Evolutionary conservation across 495 filamentous ascomycete species (phyloP), one percentile per base, ranked within the genome.

Genomic region (Cetradonia linearis): DNA sequence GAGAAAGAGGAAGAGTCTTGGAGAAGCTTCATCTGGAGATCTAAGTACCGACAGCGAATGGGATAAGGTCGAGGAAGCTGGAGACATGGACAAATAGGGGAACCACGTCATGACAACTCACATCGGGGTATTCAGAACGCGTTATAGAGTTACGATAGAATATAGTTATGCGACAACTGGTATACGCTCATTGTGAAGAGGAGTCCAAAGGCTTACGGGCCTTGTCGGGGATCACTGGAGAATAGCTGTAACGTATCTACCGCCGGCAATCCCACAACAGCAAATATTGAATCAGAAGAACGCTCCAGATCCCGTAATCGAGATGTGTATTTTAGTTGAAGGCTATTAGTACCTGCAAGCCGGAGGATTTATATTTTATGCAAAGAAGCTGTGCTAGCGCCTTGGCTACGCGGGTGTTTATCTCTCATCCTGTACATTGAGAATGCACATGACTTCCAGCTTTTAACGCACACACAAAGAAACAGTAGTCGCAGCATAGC

Each of bases 31-130:
- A 25, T 65, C 66, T 3, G 78, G 76, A 14, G 77, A 81, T 65
- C 66, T 71, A 34, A 79, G 78, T 64, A 80, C 78, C 2, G 78
- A 81, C 68, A 80, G 78, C 50, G 78, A 81, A 60, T 81, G 78
- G 78, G 78, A 68, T 20, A 68, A 68, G n/a, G 62, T 68, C 2
- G 62, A 64, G 13, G 65, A 66, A 27, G 63, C 58, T 25, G 60
- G 54, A 7, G 64, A 66, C 18, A 56, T 48, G 49, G 52, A 42
- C 28, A 49, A 46, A 47, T 66, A 58, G 46, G 49, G 8, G n/a
- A 37, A 61, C 20, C 3, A 36, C 4, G 7, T 6, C 25, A 37
- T 23, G n/a, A 28, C 1, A 13, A 2, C 20, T 16, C 1, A 16
- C 3, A 11, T 38, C 9, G 30, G 36, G 25, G 23, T 23, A 9